phyloP scores from a whole-genome alignment of 1,139 yeast species.

The Lodderomyces parapsilosis region DNA sequence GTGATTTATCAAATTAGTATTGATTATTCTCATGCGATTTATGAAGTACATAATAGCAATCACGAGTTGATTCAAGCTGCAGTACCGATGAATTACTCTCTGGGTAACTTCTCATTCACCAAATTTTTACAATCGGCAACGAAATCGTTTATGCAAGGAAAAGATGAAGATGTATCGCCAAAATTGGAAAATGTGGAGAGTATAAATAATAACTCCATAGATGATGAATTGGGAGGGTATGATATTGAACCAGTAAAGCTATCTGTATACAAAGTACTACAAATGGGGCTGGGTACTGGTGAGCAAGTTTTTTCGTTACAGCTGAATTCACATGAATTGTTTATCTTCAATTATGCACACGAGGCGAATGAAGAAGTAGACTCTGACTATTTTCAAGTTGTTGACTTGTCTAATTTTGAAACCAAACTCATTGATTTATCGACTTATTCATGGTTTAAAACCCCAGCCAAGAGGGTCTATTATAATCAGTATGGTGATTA shows the following conservation, averaged over 20 bases:
- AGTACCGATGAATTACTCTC: slow-evolving; percentile 30
- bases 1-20: slow-evolving; percentile 36
- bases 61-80: slow-evolving; percentile 34
- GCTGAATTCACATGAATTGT: slow-evolving; percentile 38
- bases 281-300: slow-evolving; percentile 29
- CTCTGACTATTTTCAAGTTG: slow-evolving; percentile 27
- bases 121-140: slow-evolving; percentile 37
- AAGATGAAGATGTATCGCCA: slow-evolving; percentile 16
- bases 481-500: slow-evolving; percentile 29
- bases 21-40: slow-evolving; percentile 31
- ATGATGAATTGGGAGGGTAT: slow-evolving; percentile 31
- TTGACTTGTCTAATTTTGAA: slow-evolving; percentile 34
- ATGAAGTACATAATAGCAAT: slow-evolving; percentile 28
- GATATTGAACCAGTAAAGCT: slow-evolving; percentile 29
- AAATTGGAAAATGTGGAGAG: slow-evolving; percentile 42
- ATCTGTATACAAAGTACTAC: slow-evolving; percentile 33
- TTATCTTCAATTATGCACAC: slow-evolving; percentile 28
- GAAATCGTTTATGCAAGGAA: slow-evolving; percentile 29
- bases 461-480: slow-evolving; percentile 21
- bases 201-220: slow-evolving; percentile 27
- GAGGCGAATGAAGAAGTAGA: slow-evolving; percentile 13
- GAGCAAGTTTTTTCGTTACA: slow-evolving; percentile 37
- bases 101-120: slow-evolving; percentile 28
- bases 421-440: slow-evolving; percentile 28
- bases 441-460: slow-evolving; percentile 32